Evolutionary conservation across 441 rosid genomes (phyloP).

Genomic region (Gossypium davidsonii): DNA sequence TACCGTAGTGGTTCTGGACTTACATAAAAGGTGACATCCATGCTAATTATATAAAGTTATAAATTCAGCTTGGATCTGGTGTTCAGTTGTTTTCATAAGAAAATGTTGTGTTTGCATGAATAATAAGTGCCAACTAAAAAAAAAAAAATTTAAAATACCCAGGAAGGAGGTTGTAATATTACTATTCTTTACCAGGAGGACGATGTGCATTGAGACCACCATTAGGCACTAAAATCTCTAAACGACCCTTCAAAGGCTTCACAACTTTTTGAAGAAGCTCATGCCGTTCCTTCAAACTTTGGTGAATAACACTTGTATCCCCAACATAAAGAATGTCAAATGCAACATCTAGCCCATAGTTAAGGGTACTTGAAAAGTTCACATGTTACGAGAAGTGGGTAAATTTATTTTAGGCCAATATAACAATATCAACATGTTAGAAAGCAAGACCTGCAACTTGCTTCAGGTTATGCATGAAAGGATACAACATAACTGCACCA

Average conservation of each 20-base stretch:
- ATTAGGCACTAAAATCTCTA: slow-evolving; percentile 80
- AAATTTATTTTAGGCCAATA: slow-evolving; percentile 3
- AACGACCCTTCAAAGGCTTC: slow-evolving; percentile 73
- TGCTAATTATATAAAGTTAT: background rate
- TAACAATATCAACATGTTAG: slow-evolving; percentile 15
- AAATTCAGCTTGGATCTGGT: background rate
- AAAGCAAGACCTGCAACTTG: slow-evolving; percentile 14
- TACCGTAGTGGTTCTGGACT: background rate
- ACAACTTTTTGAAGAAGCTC: slow-evolving; percentile 67
- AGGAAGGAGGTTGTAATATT: background rate
- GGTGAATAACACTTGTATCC: slow-evolving; percentile 95
- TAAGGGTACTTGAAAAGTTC: slow-evolving; percentile 31
- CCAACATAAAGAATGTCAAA: slow-evolving; percentile 93
- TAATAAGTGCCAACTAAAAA: background rate
- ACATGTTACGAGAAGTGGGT: background rate
- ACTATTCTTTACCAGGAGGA: slow-evolving; percentile 43
- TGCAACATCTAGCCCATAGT: slow-evolving; percentile 71
- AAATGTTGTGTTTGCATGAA: background rate
- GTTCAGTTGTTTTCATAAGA: background rate
- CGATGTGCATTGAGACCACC: slow-evolving; percentile 62
- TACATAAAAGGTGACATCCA: background rate
- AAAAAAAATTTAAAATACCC: background rate
- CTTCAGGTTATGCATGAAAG: slow-evolving; percentile 28
- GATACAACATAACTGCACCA: slow-evolving; percentile 96
- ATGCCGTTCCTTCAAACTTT: slow-evolving; percentile 86